Evolutionary conservation across 2,329 filamentous ascomycete genomes (phyloP).

Genomic region (Diaporthe batatas): DNA sequence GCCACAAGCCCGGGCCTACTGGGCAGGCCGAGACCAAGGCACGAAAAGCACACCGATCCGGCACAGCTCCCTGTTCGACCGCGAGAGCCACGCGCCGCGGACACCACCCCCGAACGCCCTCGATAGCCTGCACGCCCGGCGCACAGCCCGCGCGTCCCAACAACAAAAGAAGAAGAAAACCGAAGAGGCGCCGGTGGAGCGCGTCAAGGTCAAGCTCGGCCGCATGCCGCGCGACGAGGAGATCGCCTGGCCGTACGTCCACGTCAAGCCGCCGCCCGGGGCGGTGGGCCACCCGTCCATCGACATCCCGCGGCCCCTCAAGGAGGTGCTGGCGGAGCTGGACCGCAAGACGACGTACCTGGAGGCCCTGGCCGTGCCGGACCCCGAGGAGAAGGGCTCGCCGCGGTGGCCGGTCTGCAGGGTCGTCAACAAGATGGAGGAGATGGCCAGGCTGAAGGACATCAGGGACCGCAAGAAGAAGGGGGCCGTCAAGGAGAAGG

Average conservation of each 20-base stretch:
- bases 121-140: neutral
- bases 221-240: slow-evolving; percentile 59
- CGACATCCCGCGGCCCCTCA: slow-evolving; percentile 55
- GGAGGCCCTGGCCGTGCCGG: slow-evolving; percentile 57
- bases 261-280: slow-evolving; percentile 50
- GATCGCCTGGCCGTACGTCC: slow-evolving; percentile 59
- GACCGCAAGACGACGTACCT: slow-evolving; percentile 54
- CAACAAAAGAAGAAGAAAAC: neutral
- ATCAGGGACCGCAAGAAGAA: slow-evolving; percentile 59
- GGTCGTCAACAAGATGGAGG: slow-evolving; percentile 71
- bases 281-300: slow-evolving; percentile 54
- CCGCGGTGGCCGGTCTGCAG: slow-evolving; percentile 74
- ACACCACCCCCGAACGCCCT: no score
- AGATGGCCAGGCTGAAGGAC: slow-evolving; percentile 57
- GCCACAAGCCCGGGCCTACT: slow-evolving; percentile 32
- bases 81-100: slow-evolving; percentile 7
- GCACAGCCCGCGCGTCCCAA: neutral
- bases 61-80: slow-evolving; percentile 19
- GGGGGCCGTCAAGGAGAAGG: slow-evolving; percentile 68
- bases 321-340: slow-evolving; percentile 57
- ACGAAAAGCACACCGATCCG: neutral
- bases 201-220: slow-evolving; percentile 37
- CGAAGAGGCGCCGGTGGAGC: slow-evolving; percentile 48
- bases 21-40: slow-evolving; percentile 21
- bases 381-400: slow-evolving; percentile 47